Conservation (phyloP, 2,329 filamentous ascomycete species). For the Sordariomycetes sp. region DNA sequence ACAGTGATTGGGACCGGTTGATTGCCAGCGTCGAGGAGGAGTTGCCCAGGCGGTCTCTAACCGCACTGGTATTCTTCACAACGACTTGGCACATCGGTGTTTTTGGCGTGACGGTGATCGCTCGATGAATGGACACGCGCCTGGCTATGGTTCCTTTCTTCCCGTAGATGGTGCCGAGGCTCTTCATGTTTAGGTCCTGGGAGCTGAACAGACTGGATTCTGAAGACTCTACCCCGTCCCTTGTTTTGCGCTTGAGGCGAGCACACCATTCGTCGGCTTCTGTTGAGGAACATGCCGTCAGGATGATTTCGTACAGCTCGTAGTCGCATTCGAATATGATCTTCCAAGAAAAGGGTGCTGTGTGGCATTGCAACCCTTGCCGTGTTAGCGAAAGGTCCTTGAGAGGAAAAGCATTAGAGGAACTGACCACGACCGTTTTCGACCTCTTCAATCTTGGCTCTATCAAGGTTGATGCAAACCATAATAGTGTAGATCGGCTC, state of each 20-base stretch:
- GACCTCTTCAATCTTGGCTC: constrained; percentile 57
- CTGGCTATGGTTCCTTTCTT: constrained; percentile 56
- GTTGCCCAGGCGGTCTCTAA: constrained; percentile 42
- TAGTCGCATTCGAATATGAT: constrained; percentile 70
- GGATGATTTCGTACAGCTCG: constrained; percentile 72
- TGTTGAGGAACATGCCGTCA: constrained; percentile 73
- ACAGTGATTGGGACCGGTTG: constrained; percentile 69
- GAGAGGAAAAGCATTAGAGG: not conserved
- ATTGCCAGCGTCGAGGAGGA: constrained; percentile 41
- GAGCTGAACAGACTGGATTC: constrained; percentile 47
- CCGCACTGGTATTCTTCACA: constrained; percentile 72
- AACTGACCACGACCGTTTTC: constrained; percentile 64
- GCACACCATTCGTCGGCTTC: constrained; percentile 77
- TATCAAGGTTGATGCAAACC: constrained; percentile 61
- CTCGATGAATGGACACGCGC: constrained; percentile 69
- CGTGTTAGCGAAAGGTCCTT: constrained; percentile 8
- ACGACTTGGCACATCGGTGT: constrained; percentile 66
- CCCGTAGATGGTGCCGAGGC: constrained; percentile 66
- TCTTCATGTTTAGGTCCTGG: constrained; percentile 62
- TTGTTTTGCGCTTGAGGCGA: constrained; percentile 46
- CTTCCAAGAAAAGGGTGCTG: constrained; percentile 86
- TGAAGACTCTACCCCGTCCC: constrained; percentile 36
- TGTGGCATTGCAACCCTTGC: constrained; percentile 79
- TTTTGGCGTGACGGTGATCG: constrained; percentile 63
- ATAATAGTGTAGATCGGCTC: constrained; percentile 63